phyloP scores from a whole-genome alignment of 2,329 filamentous ascomycete species.

The Xylariaceae sp. region DNA sequence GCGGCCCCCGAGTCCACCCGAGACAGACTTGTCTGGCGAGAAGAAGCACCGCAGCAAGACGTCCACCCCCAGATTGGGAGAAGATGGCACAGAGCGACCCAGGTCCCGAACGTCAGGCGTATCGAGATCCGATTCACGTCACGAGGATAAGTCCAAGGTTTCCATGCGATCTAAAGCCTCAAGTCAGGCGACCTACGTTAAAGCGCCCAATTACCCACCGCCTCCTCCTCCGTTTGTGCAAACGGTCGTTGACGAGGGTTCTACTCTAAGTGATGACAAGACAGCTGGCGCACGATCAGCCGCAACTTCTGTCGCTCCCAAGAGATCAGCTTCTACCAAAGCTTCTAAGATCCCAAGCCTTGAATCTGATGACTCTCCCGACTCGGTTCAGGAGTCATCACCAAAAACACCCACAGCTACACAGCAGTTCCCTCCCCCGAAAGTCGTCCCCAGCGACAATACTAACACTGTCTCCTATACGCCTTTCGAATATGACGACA shows the following conservation, averaged over 20 bases:
- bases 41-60: slow-evolving; percentile 39
- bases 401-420: slow-evolving; percentile 59
- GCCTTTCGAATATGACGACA: slow-evolving; percentile 35
- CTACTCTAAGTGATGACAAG: slow-evolving; percentile 33
- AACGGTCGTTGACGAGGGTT: slow-evolving; percentile 25
- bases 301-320: slow-evolving; percentile 36
- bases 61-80: slow-evolving; percentile 35
- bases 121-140: slow-evolving; percentile 44
- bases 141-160: slow-evolving; percentile 51
- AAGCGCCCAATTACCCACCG: slow-evolving; percentile 30
- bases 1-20: slow-evolving; percentile 61
- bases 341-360: slow-evolving; percentile 32
- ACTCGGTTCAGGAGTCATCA: slow-evolving; percentile 52
- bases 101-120: slow-evolving; percentile 45
- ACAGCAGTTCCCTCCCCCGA: slow-evolving; percentile 48
- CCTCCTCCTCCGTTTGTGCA: slow-evolving; percentile 30
- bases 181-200: slow-evolving; percentile 56
- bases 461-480: slow-evolving; percentile 29
- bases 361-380: slow-evolving; percentile 50
- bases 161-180: slow-evolving; percentile 55
- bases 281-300: slow-evolving; percentile 30
- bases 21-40: slow-evolving; percentile 56
- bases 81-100: slow-evolving; percentile 39
- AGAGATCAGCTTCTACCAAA: slow-evolving; percentile 33
- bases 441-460: slow-evolving; percentile 41